These are phyloP conservation scores for Phaeolepiota aurea DNA, from an alignment of 768 basidiomycete species.

Conservation along the genomic window DNA sequence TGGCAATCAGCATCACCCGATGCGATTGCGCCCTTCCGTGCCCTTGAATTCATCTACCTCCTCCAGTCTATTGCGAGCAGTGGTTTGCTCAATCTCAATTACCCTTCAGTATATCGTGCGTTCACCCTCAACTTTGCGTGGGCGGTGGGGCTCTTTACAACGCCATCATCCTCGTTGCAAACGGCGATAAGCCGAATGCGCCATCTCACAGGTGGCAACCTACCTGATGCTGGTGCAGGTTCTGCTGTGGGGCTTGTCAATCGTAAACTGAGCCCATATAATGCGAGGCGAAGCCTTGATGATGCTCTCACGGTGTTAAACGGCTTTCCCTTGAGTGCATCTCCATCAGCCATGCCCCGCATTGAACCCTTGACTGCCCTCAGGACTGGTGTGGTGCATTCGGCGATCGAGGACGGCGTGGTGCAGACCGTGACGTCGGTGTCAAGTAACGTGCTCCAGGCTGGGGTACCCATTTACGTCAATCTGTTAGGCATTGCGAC, in stretches of 20 bases:
- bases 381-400: slow-evolving; percentile 2
- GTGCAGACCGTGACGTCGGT: slow-evolving; percentile 60
- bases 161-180: slow-evolving; percentile 55
- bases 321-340: neutral
- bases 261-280: slow-evolving; percentile 76
- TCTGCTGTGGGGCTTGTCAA: slow-evolving; percentile 73
- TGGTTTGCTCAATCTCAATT: slow-evolving; percentile 78
- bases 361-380: neutral
- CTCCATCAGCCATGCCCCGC: neutral
- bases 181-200: slow-evolving; percentile 77
- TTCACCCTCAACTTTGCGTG: slow-evolving; percentile 86
- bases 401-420: slow-evolving; percentile 20
- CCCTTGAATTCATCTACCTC: slow-evolving; percentile 75
- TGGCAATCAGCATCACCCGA: slow-evolving; percentile 50
- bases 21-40: slow-evolving; percentile 60
- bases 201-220: slow-evolving; percentile 68
- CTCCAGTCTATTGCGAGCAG: slow-evolving; percentile 81
- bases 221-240: slow-evolving; percentile 50
- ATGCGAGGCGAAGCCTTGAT: slow-evolving; percentile 14
- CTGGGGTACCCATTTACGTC: slow-evolving; percentile 78
- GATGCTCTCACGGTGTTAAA: neutral
- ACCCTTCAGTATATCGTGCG: slow-evolving; percentile 73
- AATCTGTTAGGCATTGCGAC: slow-evolving; percentile 73
- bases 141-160: slow-evolving; percentile 71
- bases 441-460: slow-evolving; percentile 61